A percentile compares a stretch with the other conserved stretches of the same genome.
phyloP scores from a whole-genome alignment of 495 filamentous ascomycete species.

The Neurospora africana region DNA sequence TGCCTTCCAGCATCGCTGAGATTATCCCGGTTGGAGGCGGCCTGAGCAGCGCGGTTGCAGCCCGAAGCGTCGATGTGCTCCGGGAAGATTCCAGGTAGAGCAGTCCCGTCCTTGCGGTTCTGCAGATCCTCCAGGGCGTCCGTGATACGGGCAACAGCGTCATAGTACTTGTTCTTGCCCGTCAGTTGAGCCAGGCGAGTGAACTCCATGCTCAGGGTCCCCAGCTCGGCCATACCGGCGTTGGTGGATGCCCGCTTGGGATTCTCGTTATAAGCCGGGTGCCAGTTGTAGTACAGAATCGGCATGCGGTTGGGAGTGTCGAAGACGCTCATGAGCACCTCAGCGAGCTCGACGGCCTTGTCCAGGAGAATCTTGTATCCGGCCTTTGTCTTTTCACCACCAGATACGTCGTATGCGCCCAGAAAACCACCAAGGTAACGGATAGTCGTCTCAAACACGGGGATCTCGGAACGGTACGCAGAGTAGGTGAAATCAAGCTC shows the following conservation, averaged over 20 bases:
- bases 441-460: slow-evolving; percentile 83
- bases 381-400: slow-evolving; percentile 26
- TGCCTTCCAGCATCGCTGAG: slow-evolving; percentile 11
- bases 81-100: slow-evolving; percentile 78
- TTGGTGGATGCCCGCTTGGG: slow-evolving; percentile 53
- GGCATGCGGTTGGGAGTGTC: slow-evolving; percentile 98
- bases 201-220: slow-evolving; percentile 88
- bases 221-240: slow-evolving; percentile 72
- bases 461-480: slow-evolving; percentile 46
- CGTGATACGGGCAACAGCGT: slow-evolving; percentile 87
- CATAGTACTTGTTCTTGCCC: slow-evolving; percentile 78
- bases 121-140: slow-evolving; percentile 76
- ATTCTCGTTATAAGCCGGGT: slow-evolving; percentile 52
- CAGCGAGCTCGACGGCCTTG: slow-evolving; percentile 80
- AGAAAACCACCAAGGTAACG: slow-evolving; percentile 77
- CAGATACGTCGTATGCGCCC: slow-evolving; percentile 74
- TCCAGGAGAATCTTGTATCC: slow-evolving; percentile 57
- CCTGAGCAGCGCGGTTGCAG: slow-evolving; percentile 37
- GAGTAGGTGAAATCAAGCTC: slow-evolving; percentile 85
- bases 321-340: slow-evolving; percentile 83
- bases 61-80: slow-evolving; percentile 61
- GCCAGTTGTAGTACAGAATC: slow-evolving; percentile 75
- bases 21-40: slow-evolving; percentile 7
- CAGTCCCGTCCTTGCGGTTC: slow-evolving; percentile 45
- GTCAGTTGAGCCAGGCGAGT: slow-evolving; percentile 90